Evolutionary conservation across 805 yeast genomes (phyloP), one percentile per base, ranked within the genome.

Genomic region (Candida silvatica): DNA sequence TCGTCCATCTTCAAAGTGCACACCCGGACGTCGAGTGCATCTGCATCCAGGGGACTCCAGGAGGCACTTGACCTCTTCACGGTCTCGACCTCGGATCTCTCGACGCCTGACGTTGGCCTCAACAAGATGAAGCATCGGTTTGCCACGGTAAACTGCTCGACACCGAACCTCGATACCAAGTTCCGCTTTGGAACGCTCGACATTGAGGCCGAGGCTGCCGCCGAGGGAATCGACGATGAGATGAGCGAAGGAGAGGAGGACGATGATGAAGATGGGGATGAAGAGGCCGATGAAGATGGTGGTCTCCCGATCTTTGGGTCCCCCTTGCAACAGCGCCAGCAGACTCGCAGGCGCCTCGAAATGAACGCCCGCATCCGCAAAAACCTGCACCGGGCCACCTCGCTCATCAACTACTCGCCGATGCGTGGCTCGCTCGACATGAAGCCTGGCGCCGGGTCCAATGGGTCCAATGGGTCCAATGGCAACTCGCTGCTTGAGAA

Each of bases 261-360:
- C 20, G 37, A 20, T 5, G 35, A 32, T 14, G 37, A 28, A 11
- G 34, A 28, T 19, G 29, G 23, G n/a, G 35, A 23, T 27, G 37
- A 20, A 14, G 32, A 34, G 6, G 34, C n/a, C 17, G 40, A 26
- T 17, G 34, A 37, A 22, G 40, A 43, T 6, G 33, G 35, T 29
- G 46, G 43, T 12, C 32, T 39, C 22, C 35, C 37, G 33, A 61
- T 56, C 33, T 43, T 54, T 19, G 65, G 66, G 1, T 59, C 68
- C 3, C 68, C 66, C n/a, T 40, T 63, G 32, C 70, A 61, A 35
- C 55, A 44, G 42, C 40, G 52, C 18, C 34, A 37, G 9, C 45
- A 35, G 12, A 27, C 38, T 20, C 32, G 45, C 15, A 35, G 38
- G 18, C 38, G 49, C 31, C 22, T 44, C 6, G 49, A 40, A 15